A percentile compares a stretch with the other conserved stretches of the same genome.
These are phyloP conservation scores for Kondoa malvinella DNA, from an alignment of 768 basidiomycete species.

Conservation along the genomic window DNA sequence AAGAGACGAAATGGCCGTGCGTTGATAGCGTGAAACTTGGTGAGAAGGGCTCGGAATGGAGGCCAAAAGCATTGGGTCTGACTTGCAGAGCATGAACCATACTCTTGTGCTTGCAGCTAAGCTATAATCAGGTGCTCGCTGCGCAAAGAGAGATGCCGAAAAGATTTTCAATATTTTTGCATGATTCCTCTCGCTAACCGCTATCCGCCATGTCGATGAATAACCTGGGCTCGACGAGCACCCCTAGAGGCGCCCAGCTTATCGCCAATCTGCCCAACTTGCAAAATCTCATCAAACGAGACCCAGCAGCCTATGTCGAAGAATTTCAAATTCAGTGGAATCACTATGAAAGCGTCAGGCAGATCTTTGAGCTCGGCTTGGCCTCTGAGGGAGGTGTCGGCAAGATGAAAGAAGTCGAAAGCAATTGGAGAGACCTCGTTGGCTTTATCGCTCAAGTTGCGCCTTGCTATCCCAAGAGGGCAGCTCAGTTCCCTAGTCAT, in stretches of 20 bases:
- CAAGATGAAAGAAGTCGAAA: conserved; percentile 43
- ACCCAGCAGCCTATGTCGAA: conserved; percentile 73
- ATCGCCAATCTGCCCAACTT: conserved; percentile 83
- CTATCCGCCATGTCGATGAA: background rate
- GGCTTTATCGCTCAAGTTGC: conserved; percentile 84
- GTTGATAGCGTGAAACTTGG: background rate
- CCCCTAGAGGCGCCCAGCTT: conserved; percentile 37
- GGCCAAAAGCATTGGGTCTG: background rate
- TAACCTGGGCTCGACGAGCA: background rate
- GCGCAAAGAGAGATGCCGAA: background rate
- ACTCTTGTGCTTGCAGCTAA: background rate
- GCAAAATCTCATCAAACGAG: conserved; percentile 91
- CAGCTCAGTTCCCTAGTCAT: conserved; percentile 65
- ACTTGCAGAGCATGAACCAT: background rate
- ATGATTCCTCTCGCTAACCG: background rate
- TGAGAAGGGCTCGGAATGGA: background rate
- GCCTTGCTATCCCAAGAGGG: conserved; percentile 82
- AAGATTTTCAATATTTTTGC: background rate
- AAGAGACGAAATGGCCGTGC: background rate
- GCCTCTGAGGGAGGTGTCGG: conserved; percentile 19
- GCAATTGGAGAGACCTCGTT: conserved; percentile 60
- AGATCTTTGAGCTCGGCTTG: conserved; percentile 39
- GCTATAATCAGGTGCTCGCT: background rate
- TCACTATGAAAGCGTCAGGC: conserved; percentile 70
- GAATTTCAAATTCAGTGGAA: conserved; percentile 96